Base-by-base conservation (phyloP, 169 alveolate genomes). In the Babesia bovis region DNA sequence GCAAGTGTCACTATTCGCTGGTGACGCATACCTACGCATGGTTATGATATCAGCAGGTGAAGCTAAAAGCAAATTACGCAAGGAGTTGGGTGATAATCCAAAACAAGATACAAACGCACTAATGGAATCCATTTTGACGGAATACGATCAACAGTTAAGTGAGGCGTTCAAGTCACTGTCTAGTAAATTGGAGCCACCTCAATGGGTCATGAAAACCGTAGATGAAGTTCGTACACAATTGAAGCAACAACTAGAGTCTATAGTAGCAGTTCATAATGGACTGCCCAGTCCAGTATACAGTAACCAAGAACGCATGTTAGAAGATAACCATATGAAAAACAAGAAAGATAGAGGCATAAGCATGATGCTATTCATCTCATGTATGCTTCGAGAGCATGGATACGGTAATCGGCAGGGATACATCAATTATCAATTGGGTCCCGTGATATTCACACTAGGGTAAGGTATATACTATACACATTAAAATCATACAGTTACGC, bases 371-470 rank as follows among this genome's bases (percentile, higher is more conserved):
- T 10, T 36, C 33, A n/a, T 72, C 47, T 72, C 89, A 6, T 82
- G 84, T 12, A 61, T 86, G 68, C 55, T 86, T 33, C 81, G 92
- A 23, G 85, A 75, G 47, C 70, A 79, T 45, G 92, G 92, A 6
- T 59, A 55, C n/a, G 92, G 92, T 47, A 86, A 86, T 61, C 30
- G 76, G 23, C 89, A 81, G 61, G 82, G 85, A 23, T 86, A 81
- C 56, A 35, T 82, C 70, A 82, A 82, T 65, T 81, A 86, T 45
- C 77, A 86, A 30, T 58, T 41, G 56, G 89, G 88, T 4, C 78
- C 88, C 3, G 25, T 86, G 30, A 57, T 84, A 21, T 59, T 86
- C 41, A 85, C 88, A 21, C 58, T 86, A 32, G 92, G 92, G 60
- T 59, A 69, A 13, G 81, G 67, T 33, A 47, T 52, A n/a, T 19